A percentile compares a stretch with the other conserved stretches of the same genome.
Conservation (phyloP, 768 basidiomycete species). For the Clitopilus passeckerianus region DNA sequence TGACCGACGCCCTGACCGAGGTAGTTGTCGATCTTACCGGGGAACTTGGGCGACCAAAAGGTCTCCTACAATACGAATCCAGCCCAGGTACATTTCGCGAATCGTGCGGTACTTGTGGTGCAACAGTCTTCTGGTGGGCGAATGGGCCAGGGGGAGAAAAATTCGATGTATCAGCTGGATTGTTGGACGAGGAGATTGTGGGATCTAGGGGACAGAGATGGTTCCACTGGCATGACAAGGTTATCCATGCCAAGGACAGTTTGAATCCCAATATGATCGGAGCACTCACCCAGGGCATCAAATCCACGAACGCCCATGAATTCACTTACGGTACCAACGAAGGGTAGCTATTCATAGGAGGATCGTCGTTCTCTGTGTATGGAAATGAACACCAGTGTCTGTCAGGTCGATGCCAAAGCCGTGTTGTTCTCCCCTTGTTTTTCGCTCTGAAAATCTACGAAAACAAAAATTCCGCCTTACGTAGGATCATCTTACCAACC, state of each 20-base stretch:
- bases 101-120: slow-evolving; percentile 18
- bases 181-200: not conserved
- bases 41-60: not conserved
- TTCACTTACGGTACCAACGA: not conserved
- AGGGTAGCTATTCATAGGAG: no score
- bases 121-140: slow-evolving; percentile 15
- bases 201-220: not conserved
- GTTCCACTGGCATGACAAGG: not conserved
- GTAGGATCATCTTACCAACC: no score
- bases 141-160: not conserved
- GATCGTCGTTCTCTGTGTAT: no score
- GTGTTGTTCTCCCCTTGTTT: no score
- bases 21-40: not conserved
- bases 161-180: not conserved
- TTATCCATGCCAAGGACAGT: not conserved
- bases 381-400: no score
- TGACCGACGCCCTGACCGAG: not conserved
- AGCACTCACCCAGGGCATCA: not conserved
- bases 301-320: not conserved
- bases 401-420: no score
- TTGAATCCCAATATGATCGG: not conserved
- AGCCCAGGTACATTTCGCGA: slow-evolving; percentile 9
- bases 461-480: no score
- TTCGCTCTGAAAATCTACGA: no score
- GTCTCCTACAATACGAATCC: not conserved